phyloP scores from a whole-genome alignment of 2,329 filamentous ascomycete species.

The Curvularia hawaiiensis region DNA sequence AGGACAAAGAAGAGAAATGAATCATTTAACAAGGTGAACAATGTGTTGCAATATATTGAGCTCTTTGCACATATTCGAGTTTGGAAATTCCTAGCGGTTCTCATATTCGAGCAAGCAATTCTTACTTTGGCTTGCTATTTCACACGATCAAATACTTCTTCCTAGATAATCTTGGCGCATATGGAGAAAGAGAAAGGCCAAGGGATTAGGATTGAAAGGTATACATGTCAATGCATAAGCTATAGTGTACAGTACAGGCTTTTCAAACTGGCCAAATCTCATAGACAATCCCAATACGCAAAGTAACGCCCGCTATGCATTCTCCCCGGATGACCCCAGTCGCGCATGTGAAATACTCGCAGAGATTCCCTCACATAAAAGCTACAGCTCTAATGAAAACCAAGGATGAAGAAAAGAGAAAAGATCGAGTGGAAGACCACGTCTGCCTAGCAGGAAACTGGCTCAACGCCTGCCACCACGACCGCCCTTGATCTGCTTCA shows the following conservation, averaged over 20 bases:
- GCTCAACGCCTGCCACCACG: conserved; percentile 31
- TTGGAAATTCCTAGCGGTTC: too few species aligned
- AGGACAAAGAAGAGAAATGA: background rate
- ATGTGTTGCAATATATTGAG: background rate
- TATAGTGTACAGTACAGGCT: conserved; percentile 5
- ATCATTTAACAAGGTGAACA: background rate
- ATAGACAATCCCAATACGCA: conserved; percentile 1
- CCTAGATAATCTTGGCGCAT: background rate
- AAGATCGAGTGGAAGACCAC: background rate
- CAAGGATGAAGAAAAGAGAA: conserved; percentile 1
- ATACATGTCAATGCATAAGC: background rate
- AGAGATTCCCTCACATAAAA: background rate
- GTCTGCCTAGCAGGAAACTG: background rate
- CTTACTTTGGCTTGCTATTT: background rate
- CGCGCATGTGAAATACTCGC: conserved; percentile 3
- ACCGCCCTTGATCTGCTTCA: conserved; percentile 38
- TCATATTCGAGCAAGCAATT: background rate
- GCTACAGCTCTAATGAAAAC: background rate
- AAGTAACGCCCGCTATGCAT: conserved; percentile 19
- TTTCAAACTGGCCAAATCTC: background rate
- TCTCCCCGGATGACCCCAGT: conserved; percentile 7
- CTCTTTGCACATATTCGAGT: background rate
- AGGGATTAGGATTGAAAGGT: background rate
- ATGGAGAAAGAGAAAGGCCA: background rate
- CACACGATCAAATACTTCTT: background rate